Conservation (phyloP, 2,329 filamentous ascomycete genomes). For the Trichoderma pleuroti region DNA sequence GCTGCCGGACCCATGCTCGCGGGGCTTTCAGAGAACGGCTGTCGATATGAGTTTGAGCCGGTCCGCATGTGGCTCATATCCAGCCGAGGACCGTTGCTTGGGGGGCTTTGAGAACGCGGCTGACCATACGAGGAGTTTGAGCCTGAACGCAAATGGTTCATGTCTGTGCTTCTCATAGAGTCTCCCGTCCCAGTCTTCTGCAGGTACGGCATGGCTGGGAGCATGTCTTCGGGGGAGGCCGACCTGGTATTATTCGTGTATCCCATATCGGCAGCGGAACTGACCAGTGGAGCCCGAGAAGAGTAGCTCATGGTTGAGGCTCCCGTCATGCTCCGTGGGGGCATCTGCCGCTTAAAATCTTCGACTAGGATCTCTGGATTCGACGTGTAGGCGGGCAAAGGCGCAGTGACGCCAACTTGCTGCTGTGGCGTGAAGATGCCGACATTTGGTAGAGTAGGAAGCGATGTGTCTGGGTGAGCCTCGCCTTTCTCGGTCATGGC, state of each 20-base stretch:
- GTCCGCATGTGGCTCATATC: conserved; percentile 22
- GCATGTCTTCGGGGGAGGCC: conserved; percentile 35
- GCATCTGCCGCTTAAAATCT: conserved; percentile 49
- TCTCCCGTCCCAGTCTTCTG: conserved; percentile 36
- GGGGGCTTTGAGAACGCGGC: conserved; percentile 30
- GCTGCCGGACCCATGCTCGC: conserved; percentile 27
- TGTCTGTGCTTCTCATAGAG: conserved; percentile 33
- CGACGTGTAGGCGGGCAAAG: conserved; percentile 57
- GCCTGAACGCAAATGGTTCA: conserved; percentile 21
- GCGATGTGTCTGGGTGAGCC: conserved; percentile 58
- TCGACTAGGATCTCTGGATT: conserved; percentile 44
- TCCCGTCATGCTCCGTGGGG: conserved; percentile 50
- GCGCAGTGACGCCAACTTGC: conserved; percentile 46
- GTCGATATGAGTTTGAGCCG: conserved; percentile 22
- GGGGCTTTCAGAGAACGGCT: conserved; percentile 31
- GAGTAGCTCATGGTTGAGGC: conserved; percentile 58
- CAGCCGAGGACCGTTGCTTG: conserved; percentile 26
- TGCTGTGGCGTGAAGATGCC: conserved; percentile 17
- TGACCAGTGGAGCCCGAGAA: conserved; percentile 61
- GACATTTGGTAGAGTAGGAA: conserved; percentile 56
- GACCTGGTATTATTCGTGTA: conserved; percentile 36
- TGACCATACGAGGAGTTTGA: conserved; percentile 20
- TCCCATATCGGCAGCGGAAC: conserved; percentile 59
- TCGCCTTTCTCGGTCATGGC: conserved; percentile 52
- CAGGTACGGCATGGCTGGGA: conserved; percentile 25